Conservation (phyloP, 2,329 filamentous ascomycete species). For the Fusarium coicis region DNA sequence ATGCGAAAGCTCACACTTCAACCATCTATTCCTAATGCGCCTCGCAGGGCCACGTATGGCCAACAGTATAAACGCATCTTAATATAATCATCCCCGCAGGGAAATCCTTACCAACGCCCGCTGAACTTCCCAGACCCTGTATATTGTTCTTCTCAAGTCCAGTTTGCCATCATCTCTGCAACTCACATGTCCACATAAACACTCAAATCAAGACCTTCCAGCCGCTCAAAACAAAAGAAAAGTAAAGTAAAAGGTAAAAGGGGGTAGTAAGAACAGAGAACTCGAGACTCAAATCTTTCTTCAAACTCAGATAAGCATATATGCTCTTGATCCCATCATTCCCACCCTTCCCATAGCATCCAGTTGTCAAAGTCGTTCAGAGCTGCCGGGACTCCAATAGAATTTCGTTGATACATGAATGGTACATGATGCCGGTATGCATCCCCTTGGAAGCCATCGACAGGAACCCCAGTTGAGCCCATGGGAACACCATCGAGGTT, state of each 20-base stretch:
- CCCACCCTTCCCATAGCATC: constrained; percentile 56
- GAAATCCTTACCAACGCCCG: constrained; percentile 38
- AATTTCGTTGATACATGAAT: constrained; percentile 48
- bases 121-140: constrained; percentile 27
- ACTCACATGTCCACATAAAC: constrained; percentile 31
- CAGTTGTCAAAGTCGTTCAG: constrained; percentile 49
- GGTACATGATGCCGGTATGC: constrained; percentile 45
- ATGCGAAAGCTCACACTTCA: constrained; percentile 13
- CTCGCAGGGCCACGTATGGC: constrained; percentile 14
- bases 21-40: constrained; percentile 32
- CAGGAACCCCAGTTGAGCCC: constrained; percentile 2
- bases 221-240: constrained; percentile 19
- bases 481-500: constrained; percentile 52
- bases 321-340: constrained; percentile 34
- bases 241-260: background rate
- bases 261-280: background rate
- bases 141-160: constrained; percentile 16
- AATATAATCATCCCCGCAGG: constrained; percentile 12
- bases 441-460: constrained; percentile 41
- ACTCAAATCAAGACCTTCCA: background rate
- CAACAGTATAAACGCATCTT: constrained; percentile 16
- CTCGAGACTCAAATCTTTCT: background rate
- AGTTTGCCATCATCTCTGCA: constrained; percentile 23
- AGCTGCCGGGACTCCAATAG: constrained; percentile 41
- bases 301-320: background rate